Evolutionary conservation across 148 eudicot genomes (phyloP).

Genomic region (Suaeda aralocaspica): DNA sequence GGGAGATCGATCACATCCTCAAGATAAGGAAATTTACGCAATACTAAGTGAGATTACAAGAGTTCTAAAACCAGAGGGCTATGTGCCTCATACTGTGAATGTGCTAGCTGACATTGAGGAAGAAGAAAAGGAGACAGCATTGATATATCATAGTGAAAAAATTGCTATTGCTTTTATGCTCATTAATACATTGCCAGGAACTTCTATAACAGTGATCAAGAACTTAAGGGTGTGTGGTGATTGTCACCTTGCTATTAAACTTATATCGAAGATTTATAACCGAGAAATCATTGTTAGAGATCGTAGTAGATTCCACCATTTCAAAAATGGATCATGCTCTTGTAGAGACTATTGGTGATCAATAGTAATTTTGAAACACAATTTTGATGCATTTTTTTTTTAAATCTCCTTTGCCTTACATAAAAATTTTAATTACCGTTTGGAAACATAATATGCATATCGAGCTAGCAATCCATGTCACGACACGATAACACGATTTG

Average conservation of each 20-base stretch:
- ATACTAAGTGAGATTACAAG: slow-evolving; percentile 59
- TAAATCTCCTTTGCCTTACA: too few relatives aligned
- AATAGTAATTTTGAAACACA: neutral
- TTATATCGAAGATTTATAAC: slow-evolving; percentile 49
- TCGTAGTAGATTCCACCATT: slow-evolving; percentile 83
- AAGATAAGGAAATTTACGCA: slow-evolving; percentile 49
- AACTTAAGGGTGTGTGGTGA: slow-evolving; percentile 75
- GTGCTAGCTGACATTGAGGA: slow-evolving; percentile 85
- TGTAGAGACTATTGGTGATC: slow-evolving; percentile 78
- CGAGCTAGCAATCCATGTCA: too few relatives aligned
- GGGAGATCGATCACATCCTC: slow-evolving; percentile 74
- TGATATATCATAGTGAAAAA: slow-evolving; percentile 78
- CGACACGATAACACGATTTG: too few relatives aligned
- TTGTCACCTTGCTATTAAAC: slow-evolving; percentile 71
- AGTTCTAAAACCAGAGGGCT: slow-evolving; percentile 58
- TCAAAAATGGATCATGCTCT: slow-evolving; percentile 68
- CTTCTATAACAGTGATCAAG: slow-evolving; percentile 62
- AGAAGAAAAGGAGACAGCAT: slow-evolving; percentile 80
- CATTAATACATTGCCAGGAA: slow-evolving; percentile 49
- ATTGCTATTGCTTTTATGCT: slow-evolving; percentile 81
- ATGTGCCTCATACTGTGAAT: slow-evolving; percentile 48
- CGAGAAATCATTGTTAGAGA: slow-evolving; percentile 76
- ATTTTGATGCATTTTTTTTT: neutral
- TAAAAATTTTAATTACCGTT: too few relatives aligned
- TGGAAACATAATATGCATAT: too few relatives aligned